phyloP scores from a whole-genome alignment of 1,284 basidiomycete genomes.

The Leccinum variabile region DNA sequence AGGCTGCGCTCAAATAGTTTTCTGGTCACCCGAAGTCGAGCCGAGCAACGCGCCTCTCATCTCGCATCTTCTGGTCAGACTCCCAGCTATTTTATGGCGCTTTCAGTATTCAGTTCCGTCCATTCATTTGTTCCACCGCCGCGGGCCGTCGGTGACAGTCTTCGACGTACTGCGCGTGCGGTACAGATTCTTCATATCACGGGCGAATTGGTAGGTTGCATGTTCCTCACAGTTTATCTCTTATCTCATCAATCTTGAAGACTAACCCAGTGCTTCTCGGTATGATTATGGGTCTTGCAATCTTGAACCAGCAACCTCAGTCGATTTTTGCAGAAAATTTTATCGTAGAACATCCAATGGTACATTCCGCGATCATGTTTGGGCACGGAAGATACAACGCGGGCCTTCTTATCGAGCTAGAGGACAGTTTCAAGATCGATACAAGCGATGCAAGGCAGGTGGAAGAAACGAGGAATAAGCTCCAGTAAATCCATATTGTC shows the following conservation, averaged over 20 bases:
- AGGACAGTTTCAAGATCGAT: slow-evolving; percentile 28
- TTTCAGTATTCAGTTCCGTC: not conserved
- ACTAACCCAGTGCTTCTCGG: slow-evolving; percentile 20
- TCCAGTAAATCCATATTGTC: slow-evolving; percentile 12
- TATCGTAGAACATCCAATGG: slow-evolving; percentile 18
- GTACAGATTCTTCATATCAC: slow-evolving; percentile 18
- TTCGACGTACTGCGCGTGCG: not conserved
- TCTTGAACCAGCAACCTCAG: not conserved
- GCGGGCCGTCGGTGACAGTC: not conserved
- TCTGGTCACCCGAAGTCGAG: not conserved
- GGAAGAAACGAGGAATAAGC: slow-evolving; percentile 14
- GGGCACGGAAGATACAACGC: slow-evolving; percentile 41
- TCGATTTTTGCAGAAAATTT: slow-evolving; percentile 13
- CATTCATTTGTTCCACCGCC: slow-evolving; percentile 3
- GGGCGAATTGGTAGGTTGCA: slow-evolving; percentile 19
- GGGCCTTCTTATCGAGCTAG: slow-evolving; percentile 40
- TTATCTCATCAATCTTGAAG: slow-evolving; percentile 14
- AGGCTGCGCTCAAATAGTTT: not conserved
- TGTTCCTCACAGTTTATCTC: not conserved
- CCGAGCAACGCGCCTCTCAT: not conserved
- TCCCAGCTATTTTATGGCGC: slow-evolving; percentile 7
- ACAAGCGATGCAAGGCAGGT: slow-evolving; percentile 16
- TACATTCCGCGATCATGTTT: slow-evolving; percentile 36
- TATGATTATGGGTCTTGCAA: slow-evolving; percentile 2
- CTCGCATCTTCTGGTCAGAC: slow-evolving; percentile 13